phyloP scores from a whole-genome alignment of 805 yeast species.

The Candida coleopterorum region DNA sequence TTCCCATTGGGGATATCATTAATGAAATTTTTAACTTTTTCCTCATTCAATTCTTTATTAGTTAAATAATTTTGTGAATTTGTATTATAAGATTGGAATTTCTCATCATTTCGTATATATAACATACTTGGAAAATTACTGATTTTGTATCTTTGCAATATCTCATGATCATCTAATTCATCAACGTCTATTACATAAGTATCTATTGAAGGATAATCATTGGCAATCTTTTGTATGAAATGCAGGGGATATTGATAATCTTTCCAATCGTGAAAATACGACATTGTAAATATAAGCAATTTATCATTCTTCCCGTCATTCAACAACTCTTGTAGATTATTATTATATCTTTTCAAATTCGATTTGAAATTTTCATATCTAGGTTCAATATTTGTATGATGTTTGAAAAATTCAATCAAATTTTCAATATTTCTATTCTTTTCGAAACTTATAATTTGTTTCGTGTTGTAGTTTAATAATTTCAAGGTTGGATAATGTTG shows the following conservation, averaged over 20 bases:
- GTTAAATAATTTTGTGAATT: conserved; percentile 15
- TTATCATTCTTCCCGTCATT: conserved; percentile 8
- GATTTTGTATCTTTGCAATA: conserved; percentile 22
- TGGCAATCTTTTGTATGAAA: conserved; percentile 27
- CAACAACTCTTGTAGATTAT: no score
- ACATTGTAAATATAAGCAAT: conserved; percentile 22
- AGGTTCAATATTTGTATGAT: conserved; percentile 16
- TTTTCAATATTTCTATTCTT: conserved; percentile 15
- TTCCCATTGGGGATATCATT: conserved; percentile 10
- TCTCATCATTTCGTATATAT: conserved; percentile 20
- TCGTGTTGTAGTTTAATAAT: conserved; percentile 40
- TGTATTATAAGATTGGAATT: conserved; percentile 21
- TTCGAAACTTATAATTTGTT: conserved; percentile 32
- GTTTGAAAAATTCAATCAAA: conserved; percentile 19
- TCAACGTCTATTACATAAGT: conserved; percentile 26
- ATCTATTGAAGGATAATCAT: conserved; percentile 7
- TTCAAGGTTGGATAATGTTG: conserved; percentile 46
- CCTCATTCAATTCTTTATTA: conserved; percentile 13
- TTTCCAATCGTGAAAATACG: conserved; percentile 26
- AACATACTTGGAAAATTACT: conserved; percentile 30
- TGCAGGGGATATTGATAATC: conserved; percentile 30
- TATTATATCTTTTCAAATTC: conserved; percentile 12
- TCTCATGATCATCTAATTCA: conserved; percentile 13
- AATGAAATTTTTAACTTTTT: conserved; percentile 12
- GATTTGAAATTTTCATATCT: conserved; percentile 19